A percentile compares a stretch with the other conserved stretches of the same genome.
Conservation (phyloP, 2,329 filamentous ascomycete species). For the Diplodia scrobiculata region DNA sequence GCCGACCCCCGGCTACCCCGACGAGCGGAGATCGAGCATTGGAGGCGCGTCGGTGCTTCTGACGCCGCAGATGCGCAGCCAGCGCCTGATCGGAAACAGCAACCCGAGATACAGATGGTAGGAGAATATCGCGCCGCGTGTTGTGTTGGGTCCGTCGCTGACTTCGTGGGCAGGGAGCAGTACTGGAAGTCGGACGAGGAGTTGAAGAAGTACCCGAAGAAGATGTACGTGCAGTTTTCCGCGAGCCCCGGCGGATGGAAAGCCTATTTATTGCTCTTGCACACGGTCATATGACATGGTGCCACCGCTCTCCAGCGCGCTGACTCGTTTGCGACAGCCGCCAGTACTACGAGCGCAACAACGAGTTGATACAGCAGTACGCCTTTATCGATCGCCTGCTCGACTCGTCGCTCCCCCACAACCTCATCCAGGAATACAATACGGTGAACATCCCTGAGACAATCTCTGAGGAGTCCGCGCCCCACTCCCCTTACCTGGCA, state of each 20-base stretch:
- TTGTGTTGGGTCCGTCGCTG: neutral
- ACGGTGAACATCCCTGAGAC: constrained; percentile 68
- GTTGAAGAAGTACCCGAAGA: constrained; percentile 68
- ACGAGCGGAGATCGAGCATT: constrained; percentile 43
- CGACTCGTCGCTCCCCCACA: constrained; percentile 88
- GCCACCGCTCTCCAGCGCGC: constrained; percentile 29
- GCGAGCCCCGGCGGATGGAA: neutral
- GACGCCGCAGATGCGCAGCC: constrained; percentile 72
- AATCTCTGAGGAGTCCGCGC: constrained; percentile 68
- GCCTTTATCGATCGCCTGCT: constrained; percentile 88
- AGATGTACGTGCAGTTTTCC: constrained; percentile 56
- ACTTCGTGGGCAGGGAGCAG: constrained; percentile 56
- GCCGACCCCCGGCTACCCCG: constrained; percentile 31
- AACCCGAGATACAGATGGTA: constrained; percentile 82
- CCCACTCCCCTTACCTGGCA: constrained; percentile 30
- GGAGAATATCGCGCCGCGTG: constrained; percentile 13
- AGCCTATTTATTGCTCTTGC: neutral
- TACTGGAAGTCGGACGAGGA: constrained; percentile 84
- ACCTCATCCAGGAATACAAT: constrained; percentile 86
- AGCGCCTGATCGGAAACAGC: constrained; percentile 83
- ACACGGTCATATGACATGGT: constrained; percentile 17
- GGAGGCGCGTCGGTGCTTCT: constrained; percentile 49
- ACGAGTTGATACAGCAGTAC: constrained; percentile 86
- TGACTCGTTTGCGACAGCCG: constrained; percentile 54
- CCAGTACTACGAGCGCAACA: constrained; percentile 85